These are phyloP conservation scores for Magnaporthiopsis incrustans DNA, from an alignment of 2,329 filamentous ascomycete genomes.

Conservation along the genomic window DNA sequence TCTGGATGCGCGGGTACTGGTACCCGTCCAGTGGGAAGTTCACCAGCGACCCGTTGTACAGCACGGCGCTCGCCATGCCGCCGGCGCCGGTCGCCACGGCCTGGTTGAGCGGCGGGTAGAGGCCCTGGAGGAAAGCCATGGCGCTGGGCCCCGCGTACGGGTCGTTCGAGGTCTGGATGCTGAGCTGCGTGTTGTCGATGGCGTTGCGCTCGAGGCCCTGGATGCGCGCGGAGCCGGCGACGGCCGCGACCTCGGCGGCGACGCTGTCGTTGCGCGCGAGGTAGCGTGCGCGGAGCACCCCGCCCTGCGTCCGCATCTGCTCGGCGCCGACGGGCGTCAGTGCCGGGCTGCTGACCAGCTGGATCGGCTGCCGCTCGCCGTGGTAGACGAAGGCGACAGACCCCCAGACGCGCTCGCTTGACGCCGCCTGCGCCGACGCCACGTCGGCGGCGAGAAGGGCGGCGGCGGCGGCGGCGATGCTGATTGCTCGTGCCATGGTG, in stretches of 20 bases:
- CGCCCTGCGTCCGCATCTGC: constrained; percentile 42
- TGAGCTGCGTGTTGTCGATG: constrained; percentile 42
- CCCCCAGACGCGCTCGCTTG: constrained; percentile 37
- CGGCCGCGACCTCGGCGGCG: constrained; percentile 11
- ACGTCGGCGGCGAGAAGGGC: neutral
- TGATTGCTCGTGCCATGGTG: neutral
- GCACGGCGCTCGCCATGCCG: constrained; percentile 17
- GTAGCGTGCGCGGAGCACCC: constrained; percentile 41
- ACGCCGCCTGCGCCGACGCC: neutral
- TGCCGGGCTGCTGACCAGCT: constrained; percentile 19
- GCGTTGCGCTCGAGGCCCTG: constrained; percentile 30
- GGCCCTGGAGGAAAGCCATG: constrained; percentile 70
- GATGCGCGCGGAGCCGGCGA: constrained; percentile 30
- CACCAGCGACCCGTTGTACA: constrained; percentile 40
- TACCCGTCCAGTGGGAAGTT: constrained; percentile 67
- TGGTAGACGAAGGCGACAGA: constrained; percentile 40
- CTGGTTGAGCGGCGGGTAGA: constrained; percentile 64
- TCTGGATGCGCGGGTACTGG: constrained; percentile 65
- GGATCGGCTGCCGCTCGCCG: constrained; percentile 44
- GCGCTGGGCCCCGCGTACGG: constrained; percentile 57
- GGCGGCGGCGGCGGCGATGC: neutral
- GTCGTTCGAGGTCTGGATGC: constrained; percentile 31
- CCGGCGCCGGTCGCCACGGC: constrained; percentile 28
- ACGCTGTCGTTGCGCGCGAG: constrained; percentile 20
- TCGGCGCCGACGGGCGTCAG: constrained; percentile 47